A percentile compares a stretch with the other conserved stretches of the same genome.
phyloP scores from a whole-genome alignment of 1,284 basidiomycete genomes.

The Malassezia pachydermatis region DNA sequence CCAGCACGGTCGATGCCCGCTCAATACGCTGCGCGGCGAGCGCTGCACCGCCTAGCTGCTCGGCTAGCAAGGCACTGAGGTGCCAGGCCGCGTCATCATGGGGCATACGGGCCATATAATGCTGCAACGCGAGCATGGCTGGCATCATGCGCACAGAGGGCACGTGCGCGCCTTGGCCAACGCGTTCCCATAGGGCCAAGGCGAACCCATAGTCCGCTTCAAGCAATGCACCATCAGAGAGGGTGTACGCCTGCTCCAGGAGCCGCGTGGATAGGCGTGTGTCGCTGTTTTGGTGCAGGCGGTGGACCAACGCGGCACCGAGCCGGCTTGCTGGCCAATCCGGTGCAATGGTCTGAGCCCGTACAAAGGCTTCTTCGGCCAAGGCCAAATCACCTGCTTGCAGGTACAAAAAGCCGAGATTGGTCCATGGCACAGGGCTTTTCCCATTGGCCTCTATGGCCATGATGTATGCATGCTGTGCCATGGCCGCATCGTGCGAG shows the following conservation, averaged over 20 bases:
- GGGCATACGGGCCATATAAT: slow-evolving; percentile 63
- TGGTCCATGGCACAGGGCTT: slow-evolving; percentile 62
- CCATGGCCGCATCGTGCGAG: slow-evolving; percentile 58
- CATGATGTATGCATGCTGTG: slow-evolving; percentile 85
- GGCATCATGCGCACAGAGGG: slow-evolving; percentile 22
- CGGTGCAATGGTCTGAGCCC: slow-evolving; percentile 81
- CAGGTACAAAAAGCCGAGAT: slow-evolving; percentile 82
- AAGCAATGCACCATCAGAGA: slow-evolving; percentile 61
- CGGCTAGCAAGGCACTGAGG: slow-evolving; percentile 73
- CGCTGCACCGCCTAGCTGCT: slow-evolving; percentile 65
- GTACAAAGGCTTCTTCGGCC: slow-evolving; percentile 74
- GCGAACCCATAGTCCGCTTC: slow-evolving; percentile 75
- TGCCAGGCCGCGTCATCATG: slow-evolving; percentile 68
- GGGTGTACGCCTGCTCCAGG: slow-evolving; percentile 69
- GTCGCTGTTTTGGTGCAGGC: slow-evolving; percentile 60
- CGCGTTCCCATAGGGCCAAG: slow-evolving; percentile 53
- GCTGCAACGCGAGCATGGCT: slow-evolving; percentile 65
- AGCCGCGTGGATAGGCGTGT: slow-evolving; percentile 59
- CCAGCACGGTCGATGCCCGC: slow-evolving; percentile 65
- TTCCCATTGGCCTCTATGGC: slow-evolving; percentile 75
- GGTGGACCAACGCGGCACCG: slow-evolving; percentile 70
- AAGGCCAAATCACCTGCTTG: slow-evolving; percentile 68
- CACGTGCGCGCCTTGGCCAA: slow-evolving; percentile 53
- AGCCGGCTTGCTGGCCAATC: slow-evolving; percentile 86
- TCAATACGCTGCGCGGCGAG: slow-evolving; percentile 57